Conservation (phyloP, 495 filamentous ascomycete species). For the Oidiodendron maius region DNA sequence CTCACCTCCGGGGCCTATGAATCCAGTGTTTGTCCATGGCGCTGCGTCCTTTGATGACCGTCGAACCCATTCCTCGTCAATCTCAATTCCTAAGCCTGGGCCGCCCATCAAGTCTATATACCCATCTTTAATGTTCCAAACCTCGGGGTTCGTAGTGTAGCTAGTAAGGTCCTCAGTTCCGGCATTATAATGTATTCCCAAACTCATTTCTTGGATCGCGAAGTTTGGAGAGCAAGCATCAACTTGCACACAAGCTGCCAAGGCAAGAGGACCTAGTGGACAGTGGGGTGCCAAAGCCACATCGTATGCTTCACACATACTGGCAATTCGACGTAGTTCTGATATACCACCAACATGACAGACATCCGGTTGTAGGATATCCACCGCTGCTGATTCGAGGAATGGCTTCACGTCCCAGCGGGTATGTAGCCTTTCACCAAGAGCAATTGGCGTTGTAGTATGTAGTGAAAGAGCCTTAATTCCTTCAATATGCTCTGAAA, state of each 20-base stretch:
- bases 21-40: slow-evolving; percentile 46
- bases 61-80: slow-evolving; percentile 62
- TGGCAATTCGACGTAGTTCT: slow-evolving; percentile 63
- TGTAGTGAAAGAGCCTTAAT: slow-evolving; percentile 59
- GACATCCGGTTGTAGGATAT: slow-evolving; percentile 73
- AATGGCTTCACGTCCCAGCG: slow-evolving; percentile 75
- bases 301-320: slow-evolving; percentile 73
- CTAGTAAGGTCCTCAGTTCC: slow-evolving; percentile 60
- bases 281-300: slow-evolving; percentile 74
- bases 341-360: slow-evolving; percentile 72
- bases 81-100: slow-evolving; percentile 66
- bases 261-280: slow-evolving; percentile 67
- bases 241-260: slow-evolving; percentile 69
- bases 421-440: slow-evolving; percentile 69
- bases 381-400: slow-evolving; percentile 61
- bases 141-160: slow-evolving; percentile 57
- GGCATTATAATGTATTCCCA: slow-evolving; percentile 75
- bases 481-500: slow-evolving; percentile 65
- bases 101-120: slow-evolving; percentile 58
- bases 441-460: slow-evolving; percentile 63
- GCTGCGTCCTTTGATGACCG: slow-evolving; percentile 22
- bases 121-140: slow-evolving; percentile 61
- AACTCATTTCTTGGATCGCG: slow-evolving; percentile 75
- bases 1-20: slow-evolving; percentile 64
- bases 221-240: slow-evolving; percentile 62